These are phyloP conservation scores for Solanum paucissectum DNA, from an alignment of 257 asterid genomes.

Conservation along the genomic window DNA sequence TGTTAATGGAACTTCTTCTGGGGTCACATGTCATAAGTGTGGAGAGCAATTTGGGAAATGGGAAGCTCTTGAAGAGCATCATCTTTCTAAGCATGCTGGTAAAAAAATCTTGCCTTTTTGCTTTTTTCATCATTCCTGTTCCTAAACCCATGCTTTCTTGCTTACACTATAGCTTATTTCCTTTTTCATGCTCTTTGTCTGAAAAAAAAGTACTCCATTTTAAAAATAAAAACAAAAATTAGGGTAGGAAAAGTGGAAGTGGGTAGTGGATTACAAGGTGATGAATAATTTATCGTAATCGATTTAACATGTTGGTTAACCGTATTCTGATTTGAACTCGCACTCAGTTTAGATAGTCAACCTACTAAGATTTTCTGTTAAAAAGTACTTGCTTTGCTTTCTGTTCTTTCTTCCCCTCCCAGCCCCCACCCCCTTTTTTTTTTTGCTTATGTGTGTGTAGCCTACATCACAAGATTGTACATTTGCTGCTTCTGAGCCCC, in stretches of 20 bases:
- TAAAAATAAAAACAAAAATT: not conserved
- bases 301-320: too few species aligned
- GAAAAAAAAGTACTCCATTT: not conserved
- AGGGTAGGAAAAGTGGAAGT: not conserved
- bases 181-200: not conserved
- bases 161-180: not conserved
- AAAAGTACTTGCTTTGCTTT: not conserved
- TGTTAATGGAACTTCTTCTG: conserved; percentile 23
- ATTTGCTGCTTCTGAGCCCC: not conserved
- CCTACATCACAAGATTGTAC: not conserved
- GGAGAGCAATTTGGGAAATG: conserved; percentile 75
- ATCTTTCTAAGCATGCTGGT: conserved; percentile 88
- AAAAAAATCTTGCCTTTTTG: not conserved
- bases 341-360: not conserved
- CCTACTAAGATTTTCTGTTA: not conserved
- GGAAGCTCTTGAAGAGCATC: conserved; percentile 84
- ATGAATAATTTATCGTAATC: not conserved
- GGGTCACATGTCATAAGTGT: conserved; percentile 56
- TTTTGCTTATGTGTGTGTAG: not conserved
- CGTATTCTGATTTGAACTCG: not conserved
- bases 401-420: not conserved
- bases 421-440: too few species aligned
- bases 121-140: not conserved
- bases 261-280: not conserved
- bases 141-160: not conserved